Evolutionary conservation across 495 filamentous ascomycete genomes (phyloP).

Genomic region (Aspergillus avenaceus): DNA sequence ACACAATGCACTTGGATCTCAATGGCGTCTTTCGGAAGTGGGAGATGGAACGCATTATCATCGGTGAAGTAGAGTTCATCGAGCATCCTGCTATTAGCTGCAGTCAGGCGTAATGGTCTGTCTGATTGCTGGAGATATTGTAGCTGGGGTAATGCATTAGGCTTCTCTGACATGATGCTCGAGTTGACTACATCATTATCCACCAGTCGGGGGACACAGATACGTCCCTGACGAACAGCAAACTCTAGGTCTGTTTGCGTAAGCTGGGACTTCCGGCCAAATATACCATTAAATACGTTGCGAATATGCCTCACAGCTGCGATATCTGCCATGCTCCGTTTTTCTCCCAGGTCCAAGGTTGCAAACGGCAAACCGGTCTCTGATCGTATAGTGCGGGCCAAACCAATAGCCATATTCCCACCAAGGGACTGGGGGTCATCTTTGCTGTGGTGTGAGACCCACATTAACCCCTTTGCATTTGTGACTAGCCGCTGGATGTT

Average conservation of each 20-base stretch:
- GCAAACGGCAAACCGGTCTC: conserved; percentile 31
- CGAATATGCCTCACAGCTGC: conserved; percentile 16
- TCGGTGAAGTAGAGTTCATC: conserved; percentile 35
- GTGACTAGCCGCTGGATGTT: conserved; percentile 21
- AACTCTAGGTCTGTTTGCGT: conserved; percentile 26
- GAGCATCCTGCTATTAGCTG: conserved; percentile 21
- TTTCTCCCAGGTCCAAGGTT: conserved; percentile 25
- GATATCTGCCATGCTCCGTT: conserved; percentile 11
- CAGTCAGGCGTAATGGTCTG: conserved; percentile 23
- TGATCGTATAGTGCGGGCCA: conserved; percentile 29
- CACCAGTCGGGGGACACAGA: conserved; percentile 26
- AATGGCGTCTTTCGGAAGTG: conserved; percentile 23
- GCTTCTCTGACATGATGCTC: conserved; percentile 23
- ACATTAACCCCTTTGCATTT: conserved; percentile 23
- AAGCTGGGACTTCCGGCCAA: conserved; percentile 18
- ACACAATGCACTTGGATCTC: conserved; percentile 25
- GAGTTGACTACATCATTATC: conserved; percentile 24
- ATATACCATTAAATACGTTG: conserved; percentile 22
- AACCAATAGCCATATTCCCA: conserved; percentile 25
- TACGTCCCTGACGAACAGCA: conserved; percentile 19
- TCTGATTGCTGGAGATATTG: conserved; percentile 24
- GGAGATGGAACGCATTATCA: conserved; percentile 11
- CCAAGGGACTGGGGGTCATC: conserved; percentile 15
- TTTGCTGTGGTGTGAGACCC: conserved; percentile 22
- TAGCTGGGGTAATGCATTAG: conserved; percentile 16